Base-by-base conservation (phyloP, 768 basidiomycete genomes). In the Termitomyces sp. region DNA sequence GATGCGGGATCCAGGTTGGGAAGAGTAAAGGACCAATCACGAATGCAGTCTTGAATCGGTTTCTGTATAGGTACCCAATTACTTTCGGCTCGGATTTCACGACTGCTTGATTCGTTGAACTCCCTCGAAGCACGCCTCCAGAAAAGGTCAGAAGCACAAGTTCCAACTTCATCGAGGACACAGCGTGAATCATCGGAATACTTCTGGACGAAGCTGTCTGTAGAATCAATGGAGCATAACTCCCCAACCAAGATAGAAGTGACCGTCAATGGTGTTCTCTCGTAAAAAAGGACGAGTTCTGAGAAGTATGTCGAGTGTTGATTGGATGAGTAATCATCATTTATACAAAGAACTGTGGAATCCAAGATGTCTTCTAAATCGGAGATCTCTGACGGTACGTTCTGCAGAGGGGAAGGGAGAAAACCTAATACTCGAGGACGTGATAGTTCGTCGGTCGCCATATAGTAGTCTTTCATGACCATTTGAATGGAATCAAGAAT, bases 71-170 rank as follows among this genome's bases (percentile, higher is more conserved):
- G 61, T 31, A 57, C 60, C 27, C 65, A 63, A 47, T 71, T 62
- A 44, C 66, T 62, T 24, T 69, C 70, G 7, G 74, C 74, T 44
- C 72, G 69, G n/a, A 71, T 67, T 18, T 77, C 71, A 6, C 71
- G 72, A 47, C 72, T 67, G 49, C 69, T 70, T n/a, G 67, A 65
- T n/a, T 63, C 56, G 51, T 78, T 76, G 32, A 75, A 69, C 5
- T 74, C 72, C 59, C 73, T 78, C 46, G 80, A 61, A 22, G 78
- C 78, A 43, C 77, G 78, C 60, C 84, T 76, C 89, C 87, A 92
- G 49, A 87, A 72, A 36, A 90, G 71, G 62, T 91, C 87, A 37
- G 84, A 76, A 48, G 86, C 89, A 61, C 86, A 90, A 37, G 78
- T 62, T 7, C 90, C 90, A 31, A 92, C 65, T 64, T 88, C 82